Evolutionary conservation across 2,329 filamentous ascomycete genomes (phyloP).

Genomic region (Dactylellina drechsleri): DNA sequence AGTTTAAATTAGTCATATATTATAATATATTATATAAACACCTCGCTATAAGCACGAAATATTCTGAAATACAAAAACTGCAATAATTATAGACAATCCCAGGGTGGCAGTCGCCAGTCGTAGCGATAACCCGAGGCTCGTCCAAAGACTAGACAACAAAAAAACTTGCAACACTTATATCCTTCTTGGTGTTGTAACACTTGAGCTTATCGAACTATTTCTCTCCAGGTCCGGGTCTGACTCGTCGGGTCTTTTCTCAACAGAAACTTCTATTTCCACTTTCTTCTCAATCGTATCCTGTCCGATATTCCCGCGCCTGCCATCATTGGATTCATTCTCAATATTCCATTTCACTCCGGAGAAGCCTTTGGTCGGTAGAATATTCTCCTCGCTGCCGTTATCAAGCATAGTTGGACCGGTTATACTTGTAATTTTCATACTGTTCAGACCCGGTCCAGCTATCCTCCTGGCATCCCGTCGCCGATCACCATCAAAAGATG

Average conservation of each 20-base stretch:
- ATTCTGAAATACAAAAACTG: too few relatives aligned
- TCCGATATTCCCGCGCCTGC: neutral
- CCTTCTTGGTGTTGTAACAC: constrained; percentile 21
- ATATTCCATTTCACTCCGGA: constrained; percentile 17
- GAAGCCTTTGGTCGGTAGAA: constrained; percentile 29
- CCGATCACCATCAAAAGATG: constrained; percentile 42
- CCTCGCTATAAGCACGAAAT: too few relatives aligned
- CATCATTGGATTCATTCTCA: constrained; percentile 15
- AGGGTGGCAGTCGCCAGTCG: too few relatives aligned
- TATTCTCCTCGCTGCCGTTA: constrained; percentile 52
- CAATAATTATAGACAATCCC: too few relatives aligned
- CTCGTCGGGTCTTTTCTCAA: constrained; percentile 27
- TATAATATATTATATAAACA: too few relatives aligned
- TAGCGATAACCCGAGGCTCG: neutral
- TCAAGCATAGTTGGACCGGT: constrained; percentile 29
- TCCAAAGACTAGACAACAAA: neutral
- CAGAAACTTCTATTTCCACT: constrained; percentile 40
- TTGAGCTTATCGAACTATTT: neutral
- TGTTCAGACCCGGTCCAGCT: constrained; percentile 9
- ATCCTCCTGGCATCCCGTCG: constrained; percentile 39
- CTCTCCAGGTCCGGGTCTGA: constrained; percentile 31
- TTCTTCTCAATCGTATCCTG: constrained; percentile 43
- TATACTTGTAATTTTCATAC: constrained; percentile 38
- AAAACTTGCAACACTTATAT: constrained; percentile 10
- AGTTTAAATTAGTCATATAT: too few relatives aligned